A percentile compares a stretch with the other conserved stretches of the same genome.
Evolutionary conservation across 352 stramenopile genomes (phyloP).

Genomic region (Lagenidium giganteum): DNA sequence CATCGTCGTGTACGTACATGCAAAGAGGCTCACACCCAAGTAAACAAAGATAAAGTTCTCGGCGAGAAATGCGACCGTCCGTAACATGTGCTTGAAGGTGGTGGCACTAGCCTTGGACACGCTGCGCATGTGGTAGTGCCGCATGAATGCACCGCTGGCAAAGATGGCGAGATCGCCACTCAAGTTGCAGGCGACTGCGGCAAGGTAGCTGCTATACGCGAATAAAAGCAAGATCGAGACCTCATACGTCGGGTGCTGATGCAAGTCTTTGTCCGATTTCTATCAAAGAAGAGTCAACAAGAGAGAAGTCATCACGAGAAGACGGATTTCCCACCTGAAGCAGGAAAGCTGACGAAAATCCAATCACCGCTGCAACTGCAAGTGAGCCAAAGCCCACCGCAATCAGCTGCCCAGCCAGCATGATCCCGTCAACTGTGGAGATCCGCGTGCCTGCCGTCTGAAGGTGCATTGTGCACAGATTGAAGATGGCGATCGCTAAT

Average conservation of each 20-base stretch:
- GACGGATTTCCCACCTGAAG: constrained; percentile 17
- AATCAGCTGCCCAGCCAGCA: constrained; percentile 10
- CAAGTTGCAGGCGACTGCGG: constrained; percentile 50
- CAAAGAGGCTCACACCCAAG: constrained; percentile 31
- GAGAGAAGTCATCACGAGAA: too few relatives aligned
- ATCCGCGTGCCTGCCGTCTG: constrained; percentile 24
- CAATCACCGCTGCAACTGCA: constrained; percentile 29
- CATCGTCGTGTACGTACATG: constrained; percentile 18
- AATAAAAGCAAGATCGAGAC: constrained; percentile 67
- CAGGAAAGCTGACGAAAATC: constrained; percentile 42
- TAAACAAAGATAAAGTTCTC: constrained; percentile 48
- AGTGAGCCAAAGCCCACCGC: constrained; percentile 39
- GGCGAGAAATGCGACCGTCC: constrained; percentile 31
- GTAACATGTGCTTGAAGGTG: constrained; percentile 28
- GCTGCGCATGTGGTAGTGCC: constrained; percentile 38
- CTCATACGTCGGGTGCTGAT: constrained; percentile 52
- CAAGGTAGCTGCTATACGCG: constrained; percentile 69
- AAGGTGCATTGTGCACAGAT: constrained; percentile 20
- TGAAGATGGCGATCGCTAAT: constrained; percentile 23
- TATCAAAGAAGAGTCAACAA: background rate
- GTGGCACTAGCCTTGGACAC: constrained; percentile 23
- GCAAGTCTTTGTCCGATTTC: constrained; percentile 30
- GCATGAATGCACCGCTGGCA: constrained; percentile 44
- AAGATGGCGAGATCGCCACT: constrained; percentile 88
- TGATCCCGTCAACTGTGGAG: constrained; percentile 7